These are phyloP conservation scores for Saccharomyces cerevisiae DNA, from an alignment of 805 yeast species.

Conservation along the genomic window DNA sequence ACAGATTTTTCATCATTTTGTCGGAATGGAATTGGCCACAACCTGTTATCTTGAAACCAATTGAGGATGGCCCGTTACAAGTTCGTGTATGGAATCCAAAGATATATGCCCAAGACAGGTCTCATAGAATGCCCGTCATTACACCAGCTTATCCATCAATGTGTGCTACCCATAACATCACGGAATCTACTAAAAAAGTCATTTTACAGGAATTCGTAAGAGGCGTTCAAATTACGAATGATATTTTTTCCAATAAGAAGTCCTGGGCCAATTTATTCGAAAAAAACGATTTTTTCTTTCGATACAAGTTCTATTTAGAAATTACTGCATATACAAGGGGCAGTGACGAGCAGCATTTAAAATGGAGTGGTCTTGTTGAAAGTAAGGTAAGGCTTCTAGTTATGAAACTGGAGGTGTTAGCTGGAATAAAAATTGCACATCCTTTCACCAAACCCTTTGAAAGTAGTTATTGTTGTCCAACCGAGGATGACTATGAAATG, in stretches of 20 bases:
- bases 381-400: slow-evolving; percentile 76
- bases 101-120: slow-evolving; percentile 78
- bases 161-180: slow-evolving; percentile 97
- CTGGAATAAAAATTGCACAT: slow-evolving; percentile 76
- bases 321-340: slow-evolving; percentile 71
- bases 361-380: slow-evolving; percentile 92
- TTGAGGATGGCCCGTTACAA: slow-evolving; percentile 95
- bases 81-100: slow-evolving; percentile 96
- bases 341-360: slow-evolving; percentile 70
- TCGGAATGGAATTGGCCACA: slow-evolving; percentile 97
- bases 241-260: slow-evolving; percentile 53
- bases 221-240: slow-evolving; percentile 64
- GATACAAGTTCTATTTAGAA: slow-evolving; percentile 80
- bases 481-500: slow-evolving; percentile 47
- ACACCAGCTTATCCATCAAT: slow-evolving; percentile 89
- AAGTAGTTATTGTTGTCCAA: slow-evolving; percentile 39
- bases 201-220: slow-evolving; percentile 72
- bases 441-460: slow-evolving; percentile 79
- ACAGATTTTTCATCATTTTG: slow-evolving; percentile 78
- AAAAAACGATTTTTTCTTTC: slow-evolving; percentile 74
- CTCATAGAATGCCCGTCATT: slow-evolving; percentile 93
- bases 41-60: slow-evolving; percentile 84
- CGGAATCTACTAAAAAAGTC: slow-evolving; percentile 77
- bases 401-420: slow-evolving; percentile 68
- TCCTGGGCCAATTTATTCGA: slow-evolving; percentile 69